phyloP scores from a whole-genome alignment of 495 filamentous ascomycete genomes.

The Trichoderma reesei region DNA sequence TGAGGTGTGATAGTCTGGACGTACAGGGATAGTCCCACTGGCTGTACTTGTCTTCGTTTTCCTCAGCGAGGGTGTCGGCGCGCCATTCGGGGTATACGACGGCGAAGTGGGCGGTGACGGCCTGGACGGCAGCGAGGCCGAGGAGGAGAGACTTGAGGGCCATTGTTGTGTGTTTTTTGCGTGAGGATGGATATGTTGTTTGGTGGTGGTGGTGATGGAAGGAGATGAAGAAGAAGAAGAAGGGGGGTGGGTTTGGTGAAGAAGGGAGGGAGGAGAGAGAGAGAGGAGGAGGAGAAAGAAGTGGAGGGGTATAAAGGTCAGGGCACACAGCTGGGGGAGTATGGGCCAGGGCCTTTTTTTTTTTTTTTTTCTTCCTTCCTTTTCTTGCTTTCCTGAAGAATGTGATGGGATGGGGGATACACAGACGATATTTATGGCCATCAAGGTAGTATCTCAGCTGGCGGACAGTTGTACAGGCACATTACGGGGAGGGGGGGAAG shows the following conservation, averaged over 20 bases:
- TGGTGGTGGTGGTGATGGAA: neutral
- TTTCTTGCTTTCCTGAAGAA: too few relatives aligned
- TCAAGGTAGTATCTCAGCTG: too few relatives aligned
- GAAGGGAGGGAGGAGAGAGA: neutral
- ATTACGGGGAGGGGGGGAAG: too few relatives aligned
- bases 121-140: slow-evolving; percentile 23
- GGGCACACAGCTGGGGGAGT: neutral
- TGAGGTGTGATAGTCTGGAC: neutral
- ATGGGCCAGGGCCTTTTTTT: neutral
- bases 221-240: too few relatives aligned
- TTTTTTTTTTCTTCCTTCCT: too few relatives aligned
- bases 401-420: too few relatives aligned
- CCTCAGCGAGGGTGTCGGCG: slow-evolving; percentile 34
- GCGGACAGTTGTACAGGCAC: too few relatives aligned
- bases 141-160: slow-evolving; percentile 19
- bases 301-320: neutral
- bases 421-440: too few relatives aligned
- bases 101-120: slow-evolving; percentile 47
- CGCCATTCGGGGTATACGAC: slow-evolving; percentile 50
- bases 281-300: neutral
- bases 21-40: slow-evolving; percentile 53
- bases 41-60: slow-evolving; percentile 22
- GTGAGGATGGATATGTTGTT: neutral
- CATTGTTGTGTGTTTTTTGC: slow-evolving; percentile 18
- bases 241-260: neutral